These are phyloP conservation scores for Physcomitrellopsis africana DNA, from an alignment of 225 moss, liverwort and hornwort species.

Conservation along the genomic window DNA sequence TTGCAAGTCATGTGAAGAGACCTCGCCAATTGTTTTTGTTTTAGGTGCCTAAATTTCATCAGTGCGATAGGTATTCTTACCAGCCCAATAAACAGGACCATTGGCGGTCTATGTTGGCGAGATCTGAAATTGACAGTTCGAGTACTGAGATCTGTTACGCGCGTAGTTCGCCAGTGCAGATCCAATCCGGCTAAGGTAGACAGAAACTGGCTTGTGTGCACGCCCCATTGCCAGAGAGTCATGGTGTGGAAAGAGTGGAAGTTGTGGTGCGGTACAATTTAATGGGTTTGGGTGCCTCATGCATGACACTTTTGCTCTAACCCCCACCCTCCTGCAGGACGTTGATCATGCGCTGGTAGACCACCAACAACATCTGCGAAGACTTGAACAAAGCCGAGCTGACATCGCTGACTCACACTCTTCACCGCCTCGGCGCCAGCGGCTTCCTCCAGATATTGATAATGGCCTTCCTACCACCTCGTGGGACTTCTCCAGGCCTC, in stretches of 20 bases:
- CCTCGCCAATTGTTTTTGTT: not conserved
- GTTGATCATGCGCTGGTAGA: conserved; percentile 78
- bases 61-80: not conserved
- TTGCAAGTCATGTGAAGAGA: not conserved
- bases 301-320: conserved; percentile 36
- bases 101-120: conserved; percentile 6
- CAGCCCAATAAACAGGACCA: not conserved
- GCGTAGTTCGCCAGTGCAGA: conserved; percentile 27
- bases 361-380: conserved; percentile 77
- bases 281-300: conserved; percentile 45
- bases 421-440: conserved; percentile 28
- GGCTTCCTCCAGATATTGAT: conserved; percentile 27
- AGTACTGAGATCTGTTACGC: conserved; percentile 33
- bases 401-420: conserved; percentile 50
- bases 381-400: conserved; percentile 62
- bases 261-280: conserved; percentile 27
- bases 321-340: conserved; percentile 50
- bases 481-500: conserved; percentile 46
- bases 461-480: conserved; percentile 42
- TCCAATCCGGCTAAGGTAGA: conserved; percentile 22
- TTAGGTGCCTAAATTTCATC: too few relatives aligned
- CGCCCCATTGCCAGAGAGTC: conserved; percentile 28
- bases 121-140: not conserved
- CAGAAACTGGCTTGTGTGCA: conserved; percentile 23
- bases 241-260: conserved; percentile 27